Evolutionary conservation across 345 rosid species (phyloP).

Genomic region (Euphorbia lathyris): DNA sequence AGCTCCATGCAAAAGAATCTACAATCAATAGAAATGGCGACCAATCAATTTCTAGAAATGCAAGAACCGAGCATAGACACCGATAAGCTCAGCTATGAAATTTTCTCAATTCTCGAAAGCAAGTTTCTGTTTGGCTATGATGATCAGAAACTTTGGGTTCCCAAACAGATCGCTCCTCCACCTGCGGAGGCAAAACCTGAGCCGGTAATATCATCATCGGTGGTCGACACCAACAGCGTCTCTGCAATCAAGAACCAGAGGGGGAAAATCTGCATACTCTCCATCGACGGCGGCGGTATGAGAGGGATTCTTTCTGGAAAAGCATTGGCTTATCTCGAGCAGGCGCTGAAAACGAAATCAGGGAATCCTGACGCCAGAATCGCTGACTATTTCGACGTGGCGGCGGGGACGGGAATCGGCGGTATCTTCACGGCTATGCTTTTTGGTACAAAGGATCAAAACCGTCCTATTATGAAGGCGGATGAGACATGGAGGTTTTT

Average conservation of each 20-base stretch:
- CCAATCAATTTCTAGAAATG: conserved; percentile 47
- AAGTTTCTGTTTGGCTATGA: conserved; percentile 88
- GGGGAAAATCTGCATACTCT: conserved; percentile 83
- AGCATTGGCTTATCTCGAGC: conserved; percentile 80
- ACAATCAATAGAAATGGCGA: conserved; percentile 25
- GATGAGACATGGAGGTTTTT: conserved; percentile 93
- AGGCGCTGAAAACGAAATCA: conserved; percentile 70
- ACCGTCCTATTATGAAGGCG: conserved; percentile 68
- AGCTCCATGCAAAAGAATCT: background rate
- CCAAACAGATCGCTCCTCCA: conserved; percentile 43
- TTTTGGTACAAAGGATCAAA: conserved; percentile 66
- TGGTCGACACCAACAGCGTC: conserved; percentile 10
- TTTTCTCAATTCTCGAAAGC: conserved; percentile 89
- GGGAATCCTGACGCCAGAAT: conserved; percentile 87
- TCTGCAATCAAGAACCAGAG: conserved; percentile 77
- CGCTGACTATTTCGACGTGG: conserved; percentile 89
- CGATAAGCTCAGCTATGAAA: conserved; percentile 94
- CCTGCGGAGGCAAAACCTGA: conserved; percentile 34
- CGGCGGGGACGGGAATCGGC: conserved; percentile 86
- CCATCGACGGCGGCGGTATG: conserved; percentile 89
- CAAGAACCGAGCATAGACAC: conserved; percentile 96
- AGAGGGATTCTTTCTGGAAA: conserved; percentile 84
- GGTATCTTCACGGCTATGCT: conserved; percentile 93
- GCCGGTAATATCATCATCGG: background rate
- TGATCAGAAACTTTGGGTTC: conserved; percentile 75